Base-by-base conservation (phyloP, 768 basidiomycete genomes). In the Mycena rosella region DNA sequence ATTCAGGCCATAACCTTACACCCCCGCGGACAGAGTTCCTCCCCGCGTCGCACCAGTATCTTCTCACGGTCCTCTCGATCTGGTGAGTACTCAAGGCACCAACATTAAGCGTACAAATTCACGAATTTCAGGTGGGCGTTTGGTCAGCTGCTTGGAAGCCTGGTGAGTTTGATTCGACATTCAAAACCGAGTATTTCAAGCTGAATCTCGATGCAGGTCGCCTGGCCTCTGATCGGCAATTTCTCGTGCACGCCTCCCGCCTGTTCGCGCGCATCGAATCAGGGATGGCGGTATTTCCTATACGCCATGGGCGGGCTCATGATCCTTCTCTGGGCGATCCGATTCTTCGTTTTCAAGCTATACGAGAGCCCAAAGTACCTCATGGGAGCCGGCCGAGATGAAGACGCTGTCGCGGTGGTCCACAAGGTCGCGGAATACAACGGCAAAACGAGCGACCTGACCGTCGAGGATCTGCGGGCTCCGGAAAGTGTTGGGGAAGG, bases 251-350 rank as follows among this genome's bases (percentile, higher is more conserved):
- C 72, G 3, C 60, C 80, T 0, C 69, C 75, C 4, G 20, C 77
- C 4, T 86, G 86, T 66, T 64, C 79, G 40, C 82, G 78, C 53
- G 74, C 79, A 3, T 69, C 85, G 22, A 90, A 89, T 69, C 89
- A 87, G 88, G 88, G 89, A 26, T 90, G 89, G 89, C 80, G 89
- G 30, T 89, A 89, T 72, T 81, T 88, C 27, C 76, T 88, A 34
- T 83, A 87, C 73, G 80, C 81, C 0, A 82, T 88, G 42, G 87
- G 88, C 3, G 87, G 81, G 11, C 67, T 89, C 44, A 87, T 83
- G 27, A 78, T 90, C 40, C 64, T 88, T 58, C 75, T 88, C n/a
- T 89, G 86, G 82, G 78, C 73, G 14, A 63, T 86, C 68, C 85
- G 88, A 44, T 83, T 87, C 75, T 85, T 87, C 73, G 70, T 80